These are phyloP conservation scores for Penicillium pancosmium DNA, from an alignment of 495 filamentous ascomycete species.

Conservation along the genomic window DNA sequence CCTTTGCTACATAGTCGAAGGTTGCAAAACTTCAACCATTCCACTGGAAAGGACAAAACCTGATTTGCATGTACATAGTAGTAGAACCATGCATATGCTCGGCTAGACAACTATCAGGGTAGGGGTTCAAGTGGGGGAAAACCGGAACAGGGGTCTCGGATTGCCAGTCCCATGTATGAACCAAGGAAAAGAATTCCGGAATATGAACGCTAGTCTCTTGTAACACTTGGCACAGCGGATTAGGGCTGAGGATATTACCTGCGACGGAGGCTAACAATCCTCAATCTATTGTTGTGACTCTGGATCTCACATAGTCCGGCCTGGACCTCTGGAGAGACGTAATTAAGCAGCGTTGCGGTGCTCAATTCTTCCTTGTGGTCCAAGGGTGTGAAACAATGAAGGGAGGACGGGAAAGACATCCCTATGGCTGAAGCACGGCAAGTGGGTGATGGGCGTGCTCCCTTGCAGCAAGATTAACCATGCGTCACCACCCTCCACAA, in stretches of 20 bases:
- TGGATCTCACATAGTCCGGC: neutral
- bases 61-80: neutral
- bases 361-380: conserved; percentile 22
- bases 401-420: conserved; percentile 15
- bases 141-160: conserved; percentile 12
- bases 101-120: neutral
- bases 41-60: no score
- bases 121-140: neutral
- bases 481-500: conserved; percentile 17
- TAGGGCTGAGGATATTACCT: neutral
- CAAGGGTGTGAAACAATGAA: conserved; percentile 28
- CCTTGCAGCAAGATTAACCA: conserved; percentile 24
- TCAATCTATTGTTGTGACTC: conserved; percentile 8
- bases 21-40: no score
- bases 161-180: conserved; percentile 6
- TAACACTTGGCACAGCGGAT: neutral
- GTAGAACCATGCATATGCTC: neutral
- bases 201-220: neutral
- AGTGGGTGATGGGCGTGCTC: conserved; percentile 12
- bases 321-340: conserved; percentile 2
- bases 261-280: neutral
- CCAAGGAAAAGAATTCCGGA: neutral
- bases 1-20: no score
- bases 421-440: conserved; percentile 9
- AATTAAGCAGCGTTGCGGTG: conserved; percentile 15